Conservation (phyloP, 108 stramenopile genomes). For the Pseudonitzschia delicatissima region DNA sequence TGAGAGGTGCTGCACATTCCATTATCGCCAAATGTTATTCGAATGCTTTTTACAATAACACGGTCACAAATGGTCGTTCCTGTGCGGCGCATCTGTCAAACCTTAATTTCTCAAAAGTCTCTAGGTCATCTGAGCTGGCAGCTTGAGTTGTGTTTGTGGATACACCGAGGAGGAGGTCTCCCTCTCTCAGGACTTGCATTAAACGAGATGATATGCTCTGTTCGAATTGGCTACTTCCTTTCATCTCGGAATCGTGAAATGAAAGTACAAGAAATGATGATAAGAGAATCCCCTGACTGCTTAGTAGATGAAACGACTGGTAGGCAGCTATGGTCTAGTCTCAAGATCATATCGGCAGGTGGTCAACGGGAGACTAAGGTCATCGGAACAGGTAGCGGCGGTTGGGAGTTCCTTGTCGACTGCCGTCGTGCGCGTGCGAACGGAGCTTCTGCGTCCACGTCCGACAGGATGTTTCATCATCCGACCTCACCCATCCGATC, state of each 20-base stretch:
- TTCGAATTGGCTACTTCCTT: conserved; percentile 63
- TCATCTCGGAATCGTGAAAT: conserved; percentile 69
- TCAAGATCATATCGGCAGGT: conserved; percentile 59
- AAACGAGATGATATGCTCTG: conserved; percentile 68
- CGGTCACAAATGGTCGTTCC: conserved; percentile 26
- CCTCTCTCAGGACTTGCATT: conserved; percentile 57
- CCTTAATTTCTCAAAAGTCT: conserved; percentile 41
- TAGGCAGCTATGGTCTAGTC: conserved; percentile 72
- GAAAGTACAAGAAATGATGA: conserved; percentile 59
- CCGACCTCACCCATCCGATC: conserved; percentile 79
- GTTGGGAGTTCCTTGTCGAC: conserved; percentile 90
- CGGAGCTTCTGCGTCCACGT: conserved; percentile 66
- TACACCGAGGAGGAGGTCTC: conserved; percentile 72
- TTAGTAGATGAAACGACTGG: conserved; percentile 62
- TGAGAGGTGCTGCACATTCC: conserved; percentile 53
- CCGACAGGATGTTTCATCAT: conserved; percentile 76
- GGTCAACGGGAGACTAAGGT: conserved; percentile 19
- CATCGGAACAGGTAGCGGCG: conserved; percentile 58
- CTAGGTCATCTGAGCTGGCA: conserved; percentile 64
- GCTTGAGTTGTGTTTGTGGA: conserved; percentile 82
- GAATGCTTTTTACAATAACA: conserved; percentile 57
- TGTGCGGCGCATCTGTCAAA: conserved; percentile 42
- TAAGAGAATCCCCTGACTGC: conserved; percentile 78
- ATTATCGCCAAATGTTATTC: conserved; percentile 46
- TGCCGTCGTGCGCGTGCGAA: conserved; percentile 77